Evolutionary conservation across 116 monocot genomes (phyloP).

Genomic region (Papilionanthe hybrid): DNA sequence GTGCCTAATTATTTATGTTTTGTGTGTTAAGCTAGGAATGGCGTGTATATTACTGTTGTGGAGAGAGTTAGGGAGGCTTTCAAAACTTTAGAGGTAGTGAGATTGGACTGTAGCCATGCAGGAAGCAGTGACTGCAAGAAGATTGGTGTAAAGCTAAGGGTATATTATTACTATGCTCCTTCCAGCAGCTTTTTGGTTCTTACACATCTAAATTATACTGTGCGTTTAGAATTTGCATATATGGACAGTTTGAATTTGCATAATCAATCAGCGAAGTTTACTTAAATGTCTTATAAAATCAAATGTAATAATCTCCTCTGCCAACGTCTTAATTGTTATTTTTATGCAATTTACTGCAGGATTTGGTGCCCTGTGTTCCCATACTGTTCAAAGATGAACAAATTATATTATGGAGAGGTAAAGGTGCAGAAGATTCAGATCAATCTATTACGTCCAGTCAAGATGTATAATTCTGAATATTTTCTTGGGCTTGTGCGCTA

Average conservation of each 20-base stretch:
- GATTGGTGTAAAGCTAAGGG: constrained; percentile 86
- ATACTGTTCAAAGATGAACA: constrained; percentile 13
- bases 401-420: constrained; percentile 14
- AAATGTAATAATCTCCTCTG: no score
- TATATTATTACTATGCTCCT: constrained; percentile 14
- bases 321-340: not conserved
- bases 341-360: constrained; percentile 5
- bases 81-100: constrained; percentile 56
- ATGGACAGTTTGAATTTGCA: not conserved
- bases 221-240: not conserved
- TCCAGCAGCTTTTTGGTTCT: not conserved
- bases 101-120: constrained; percentile 62
- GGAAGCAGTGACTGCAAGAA: constrained; percentile 78
- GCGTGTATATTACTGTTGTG: constrained; percentile 78
- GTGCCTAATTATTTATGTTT: constrained; percentile 5
- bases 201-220: not conserved
- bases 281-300: no score
- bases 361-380: constrained; percentile 14
- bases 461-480: not conserved
- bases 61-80: constrained; percentile 64
- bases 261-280: no score
- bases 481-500: not conserved
- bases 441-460: not conserved
- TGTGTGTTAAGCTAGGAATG: constrained; percentile 65
- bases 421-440: not conserved